Evolutionary conservation across 1,284 basidiomycete genomes (phyloP).

Genomic region (Apiotrichum mycotoxinovorans): DNA sequence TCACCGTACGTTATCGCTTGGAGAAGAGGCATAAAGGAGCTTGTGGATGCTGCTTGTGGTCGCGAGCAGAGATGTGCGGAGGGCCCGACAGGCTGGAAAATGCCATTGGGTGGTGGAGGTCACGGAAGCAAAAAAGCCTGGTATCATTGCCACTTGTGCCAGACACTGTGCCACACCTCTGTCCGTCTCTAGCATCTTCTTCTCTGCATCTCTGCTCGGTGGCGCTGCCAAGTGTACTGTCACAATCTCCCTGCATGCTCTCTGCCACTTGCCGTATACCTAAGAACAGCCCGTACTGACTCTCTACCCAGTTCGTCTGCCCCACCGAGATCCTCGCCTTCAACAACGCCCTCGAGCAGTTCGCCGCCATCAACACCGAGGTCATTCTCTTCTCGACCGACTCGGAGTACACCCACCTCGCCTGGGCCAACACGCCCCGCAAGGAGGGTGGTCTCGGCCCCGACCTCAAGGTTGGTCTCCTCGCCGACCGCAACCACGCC

Average conservation of each 20-base stretch:
- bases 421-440: conserved; percentile 75
- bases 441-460: conserved; percentile 83
- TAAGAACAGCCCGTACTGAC: no score
- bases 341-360: conserved; percentile 73
- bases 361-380: conserved; percentile 66
- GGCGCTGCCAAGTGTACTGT: no score
- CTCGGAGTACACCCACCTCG: conserved; percentile 80
- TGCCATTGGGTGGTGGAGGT: no score
- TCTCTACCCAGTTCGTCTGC: conserved; percentile 67
- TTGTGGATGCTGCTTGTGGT: background rate
- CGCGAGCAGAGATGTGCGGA: background rate
- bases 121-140: no score
- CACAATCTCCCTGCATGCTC: no score
- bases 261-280: background rate
- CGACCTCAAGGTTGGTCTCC: conserved; percentile 70
- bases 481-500: conserved; percentile 51
- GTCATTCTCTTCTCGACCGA: conserved; percentile 79
- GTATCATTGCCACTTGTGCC: no score
- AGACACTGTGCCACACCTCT: no score
- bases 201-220: no score
- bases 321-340: conserved; percentile 90
- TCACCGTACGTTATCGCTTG: conserved; percentile 35
- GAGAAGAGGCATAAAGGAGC: no score
- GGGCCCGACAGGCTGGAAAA: no score
- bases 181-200: no score